Base-by-base conservation (phyloP, 768 basidiomycete species). In the Pulveroboletus sp. region DNA sequence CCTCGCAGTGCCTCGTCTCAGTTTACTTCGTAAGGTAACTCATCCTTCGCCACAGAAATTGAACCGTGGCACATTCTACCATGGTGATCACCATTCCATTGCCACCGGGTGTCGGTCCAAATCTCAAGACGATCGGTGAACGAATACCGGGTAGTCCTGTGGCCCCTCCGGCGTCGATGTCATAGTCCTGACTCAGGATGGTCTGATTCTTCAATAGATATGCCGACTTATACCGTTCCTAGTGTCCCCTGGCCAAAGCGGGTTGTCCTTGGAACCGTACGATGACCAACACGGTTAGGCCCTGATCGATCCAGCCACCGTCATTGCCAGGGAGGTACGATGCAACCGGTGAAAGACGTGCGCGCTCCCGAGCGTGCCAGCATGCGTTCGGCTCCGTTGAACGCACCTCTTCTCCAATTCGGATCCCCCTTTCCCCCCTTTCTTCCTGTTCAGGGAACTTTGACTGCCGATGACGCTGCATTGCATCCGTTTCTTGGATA, bases 1-100 rank as follows among this genome's bases (percentile, higher is more conserved):
- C 48, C 48, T 49, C 36, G 39, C 22, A 35, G 43, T 30, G 31
- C n/a, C 23, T 38, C 37, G n/a, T n/a, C n/a, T n/a, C n/a, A n/a
- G n/a, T n/a, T n/a, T n/a, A n/a, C n/a, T n/a, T n/a, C n/a, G n/a
- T n/a, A n/a, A 19, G 10, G 20, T 23, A 16, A 19, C n/a, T 34
- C 14, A 16, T n/a, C 32, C 29, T 27, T 4, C 35, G 35, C 43
- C 22, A 17, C 29, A 39, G 3, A 9, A 14, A 35, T 43, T 31
- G 37, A 5, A 26, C n/a, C n/a, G n/a, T n/a, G n/a, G n/a, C n/a
- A n/a, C n/a, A n/a, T n/a, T n/a, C n/a, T n/a, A n/a, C n/a, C n/a
- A n/a, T n/a, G n/a, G n/a, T n/a, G 24, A 29, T 24, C 17, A 13
- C 34, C 20, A 16, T 42, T 32, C 29, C n/a, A n/a, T n/a, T n/a